Evolutionary conservation across 495 filamentous ascomycete species (phyloP), one percentile per base, ranked within the genome.

Genomic region (Astrocystis sublimbata): DNA sequence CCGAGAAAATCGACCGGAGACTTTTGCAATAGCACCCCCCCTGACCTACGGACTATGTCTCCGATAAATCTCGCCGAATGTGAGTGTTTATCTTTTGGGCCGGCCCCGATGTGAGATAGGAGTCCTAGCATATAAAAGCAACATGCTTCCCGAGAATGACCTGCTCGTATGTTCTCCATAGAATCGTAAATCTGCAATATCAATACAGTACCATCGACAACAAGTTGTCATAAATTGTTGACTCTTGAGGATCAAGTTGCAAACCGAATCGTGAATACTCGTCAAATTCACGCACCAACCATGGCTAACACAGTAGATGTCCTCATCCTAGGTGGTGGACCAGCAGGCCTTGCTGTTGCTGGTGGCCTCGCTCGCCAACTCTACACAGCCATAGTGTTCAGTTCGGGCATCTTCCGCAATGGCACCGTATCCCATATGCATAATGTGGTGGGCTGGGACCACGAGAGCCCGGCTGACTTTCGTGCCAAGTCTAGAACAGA

Each of bases 281-380:
- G 50, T 8, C 15, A 17, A 28, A 23, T 2, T 33, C 30, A 40
- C 31, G 52, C 38, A 30, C 15, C 19, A 15, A 36, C 15, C 24
- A 60, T 60, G 46, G 30, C 45, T 3, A 60, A 60, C 35, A 13
- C 52, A 15, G 30, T 61, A 45, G 85, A 87, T 62, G 77, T 72
- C 47, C 71, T 86, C 9, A 81, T 89, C 66, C 75, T 88, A 35
- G 85, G 85, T 64, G 78, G 69, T 36, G 86, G 85, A 3, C 83
- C 84, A 6, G 81, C 82, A 8, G 86, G 85, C 8, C 75, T 89
- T 2, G 65, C 79, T 1, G 70, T 72, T 5, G 85, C 84, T 4
- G 35, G 68, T 6, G 70, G 65, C 6, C 75, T 89, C 1, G 78
- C 78, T 0, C 83, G 85, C 13, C 76, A 79, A 26, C 63, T 72